Conservation (phyloP, 768 basidiomycete genomes). For the Mrakia blollopis region DNA sequence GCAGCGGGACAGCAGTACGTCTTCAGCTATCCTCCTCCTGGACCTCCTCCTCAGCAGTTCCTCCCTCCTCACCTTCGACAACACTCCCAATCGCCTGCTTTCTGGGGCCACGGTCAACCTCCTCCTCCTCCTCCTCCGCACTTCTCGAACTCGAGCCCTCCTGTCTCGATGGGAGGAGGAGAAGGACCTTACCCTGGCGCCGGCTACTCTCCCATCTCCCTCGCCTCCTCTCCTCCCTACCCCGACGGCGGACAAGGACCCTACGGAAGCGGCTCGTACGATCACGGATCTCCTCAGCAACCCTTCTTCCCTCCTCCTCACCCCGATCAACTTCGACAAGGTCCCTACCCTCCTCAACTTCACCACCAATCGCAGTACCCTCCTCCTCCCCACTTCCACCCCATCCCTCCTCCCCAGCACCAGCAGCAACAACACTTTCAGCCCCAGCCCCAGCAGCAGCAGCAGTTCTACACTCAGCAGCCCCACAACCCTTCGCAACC, state of each 20-base stretch:
- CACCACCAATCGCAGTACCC: neutral
- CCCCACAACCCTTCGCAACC: neutral
- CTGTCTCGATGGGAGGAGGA: neutral
- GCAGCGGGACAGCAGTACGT: conserved; percentile 2
- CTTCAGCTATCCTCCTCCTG: neutral
- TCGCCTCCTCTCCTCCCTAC: conserved; percentile 1
- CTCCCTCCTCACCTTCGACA: neutral
- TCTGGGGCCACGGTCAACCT: conserved; percentile 12
- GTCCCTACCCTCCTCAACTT: neutral
- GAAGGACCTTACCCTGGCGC: neutral
- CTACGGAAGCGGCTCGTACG: neutral
- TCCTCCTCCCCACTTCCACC: conserved; percentile 1
- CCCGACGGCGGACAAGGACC: neutral
- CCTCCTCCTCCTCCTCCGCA: neutral
- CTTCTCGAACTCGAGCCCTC: neutral
- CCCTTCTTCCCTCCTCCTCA: conserved; percentile 5
- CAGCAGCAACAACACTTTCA: neutral
- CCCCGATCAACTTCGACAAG: neutral
- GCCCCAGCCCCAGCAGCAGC: neutral
- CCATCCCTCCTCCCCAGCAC: neutral
- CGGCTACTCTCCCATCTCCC: neutral
- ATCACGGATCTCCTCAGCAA: neutral
- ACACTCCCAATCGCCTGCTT: neutral
- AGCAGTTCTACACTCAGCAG: neutral
- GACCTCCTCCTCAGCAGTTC: neutral